phyloP scores from a whole-genome alignment of 2,329 filamentous ascomycete species.

The Claviceps citrina region DNA sequence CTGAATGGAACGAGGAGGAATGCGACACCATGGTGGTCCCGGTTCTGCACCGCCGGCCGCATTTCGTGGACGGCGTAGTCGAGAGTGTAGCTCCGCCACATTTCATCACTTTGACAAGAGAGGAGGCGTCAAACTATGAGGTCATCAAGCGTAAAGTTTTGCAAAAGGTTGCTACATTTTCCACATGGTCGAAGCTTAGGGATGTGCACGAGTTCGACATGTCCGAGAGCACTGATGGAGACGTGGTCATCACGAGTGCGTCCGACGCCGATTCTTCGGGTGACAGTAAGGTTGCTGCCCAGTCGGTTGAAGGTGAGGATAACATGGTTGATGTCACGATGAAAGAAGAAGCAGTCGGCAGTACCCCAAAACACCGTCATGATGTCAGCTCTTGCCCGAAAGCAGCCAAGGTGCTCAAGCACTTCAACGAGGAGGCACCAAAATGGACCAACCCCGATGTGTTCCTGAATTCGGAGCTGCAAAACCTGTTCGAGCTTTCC shows the following conservation, averaged over 20 bases:
- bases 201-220: conserved; percentile 30
- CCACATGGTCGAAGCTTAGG: conserved; percentile 50
- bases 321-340: conserved; percentile 83
- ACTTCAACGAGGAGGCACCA: conserved; percentile 35
- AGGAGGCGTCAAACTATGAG: conserved; percentile 54
- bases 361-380: conserved; percentile 1
- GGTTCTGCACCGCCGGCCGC: conserved; percentile 44
- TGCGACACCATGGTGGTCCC: conserved; percentile 57
- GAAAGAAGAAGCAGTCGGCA: conserved; percentile 44
- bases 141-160: conserved; percentile 67
- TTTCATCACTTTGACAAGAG: conserved; percentile 59
- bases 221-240: conserved; percentile 47
- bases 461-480: conserved; percentile 47
- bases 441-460: conserved; percentile 36
- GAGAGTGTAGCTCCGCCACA: conserved; percentile 34
- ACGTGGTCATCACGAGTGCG: conserved; percentile 49
- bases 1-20: conserved; percentile 44
- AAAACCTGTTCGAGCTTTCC: conserved; percentile 63
- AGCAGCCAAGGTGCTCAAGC: conserved; percentile 21
- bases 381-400: conserved; percentile 8
- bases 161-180: conserved; percentile 59
- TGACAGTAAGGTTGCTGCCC: conserved; percentile 56
- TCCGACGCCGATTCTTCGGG: conserved; percentile 51
- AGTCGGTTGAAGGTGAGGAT: conserved; percentile 76
- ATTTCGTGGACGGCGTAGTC: conserved; percentile 16